Conservation (phyloP, 495 filamentous ascomycete species). For the Cairneyella variabilis region DNA sequence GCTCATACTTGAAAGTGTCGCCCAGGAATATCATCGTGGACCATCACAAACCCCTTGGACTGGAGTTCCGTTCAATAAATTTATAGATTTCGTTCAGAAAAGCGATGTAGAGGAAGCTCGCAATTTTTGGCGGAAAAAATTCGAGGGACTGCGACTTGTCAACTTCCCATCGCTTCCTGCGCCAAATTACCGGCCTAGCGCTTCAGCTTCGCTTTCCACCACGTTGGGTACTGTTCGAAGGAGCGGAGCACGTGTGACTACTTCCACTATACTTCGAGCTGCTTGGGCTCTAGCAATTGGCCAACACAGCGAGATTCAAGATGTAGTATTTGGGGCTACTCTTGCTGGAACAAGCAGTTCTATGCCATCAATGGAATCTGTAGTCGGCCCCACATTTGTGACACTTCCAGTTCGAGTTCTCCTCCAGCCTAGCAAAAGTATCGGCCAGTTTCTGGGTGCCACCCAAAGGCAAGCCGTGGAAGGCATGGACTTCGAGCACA, state of each 20-base stretch:
- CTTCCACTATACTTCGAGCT: constrained; percentile 33
- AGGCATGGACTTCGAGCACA: constrained; percentile 28
- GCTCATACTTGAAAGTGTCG: constrained; percentile 34
- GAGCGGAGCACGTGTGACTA: neutral
- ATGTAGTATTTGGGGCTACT: constrained; percentile 41
- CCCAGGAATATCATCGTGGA: too few species aligned
- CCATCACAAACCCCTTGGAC: constrained; percentile 24
- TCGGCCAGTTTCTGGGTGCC: constrained; percentile 25
- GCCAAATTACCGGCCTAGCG: constrained; percentile 18
- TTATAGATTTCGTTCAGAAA: constrained; percentile 1
- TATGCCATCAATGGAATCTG: neutral
- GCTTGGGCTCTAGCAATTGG: constrained; percentile 36
- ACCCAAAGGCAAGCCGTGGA: constrained; percentile 39
- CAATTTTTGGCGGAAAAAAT: neutral
- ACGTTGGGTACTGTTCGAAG: neutral
- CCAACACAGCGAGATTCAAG: constrained; percentile 33
- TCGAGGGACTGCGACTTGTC: neutral
- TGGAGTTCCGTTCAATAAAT: neutral
- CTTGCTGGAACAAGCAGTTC: neutral
- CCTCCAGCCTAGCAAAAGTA: constrained; percentile 51
- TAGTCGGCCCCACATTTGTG: neutral
- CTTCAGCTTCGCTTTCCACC: neutral
- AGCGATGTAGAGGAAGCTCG: neutral
- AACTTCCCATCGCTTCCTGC: constrained; percentile 18
- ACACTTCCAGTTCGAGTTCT: constrained; percentile 25